These are phyloP conservation scores for Metschnikowia borealis DNA, from an alignment of 805 yeast species.

Conservation along the genomic window DNA sequence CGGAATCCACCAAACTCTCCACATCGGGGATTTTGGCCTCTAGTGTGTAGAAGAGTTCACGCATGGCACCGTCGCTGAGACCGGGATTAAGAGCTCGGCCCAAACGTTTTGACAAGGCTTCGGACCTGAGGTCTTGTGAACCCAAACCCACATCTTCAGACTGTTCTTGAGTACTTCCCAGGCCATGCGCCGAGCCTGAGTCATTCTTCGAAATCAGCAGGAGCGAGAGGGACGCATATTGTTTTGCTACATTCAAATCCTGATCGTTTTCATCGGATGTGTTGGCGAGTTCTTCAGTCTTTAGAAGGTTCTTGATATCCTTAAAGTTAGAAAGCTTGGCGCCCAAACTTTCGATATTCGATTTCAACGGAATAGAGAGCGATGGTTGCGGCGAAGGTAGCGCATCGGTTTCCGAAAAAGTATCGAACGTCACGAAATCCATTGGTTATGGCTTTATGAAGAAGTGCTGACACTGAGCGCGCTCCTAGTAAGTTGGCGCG, in stretches of 20 bases:
- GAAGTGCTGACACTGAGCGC: neutral
- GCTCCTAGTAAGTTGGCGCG: neutral
- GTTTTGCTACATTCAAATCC: conserved; percentile 32
- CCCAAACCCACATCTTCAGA: neutral
- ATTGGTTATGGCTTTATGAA: conserved; percentile 15
- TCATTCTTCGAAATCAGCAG: conserved; percentile 22
- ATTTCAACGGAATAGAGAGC: conserved; percentile 35
- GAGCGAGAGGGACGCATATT: conserved; percentile 48
- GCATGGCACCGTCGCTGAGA: conserved; percentile 30
- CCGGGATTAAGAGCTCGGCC: conserved; percentile 47
- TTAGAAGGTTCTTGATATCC: conserved; percentile 28
- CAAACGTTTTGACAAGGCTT: conserved; percentile 40
- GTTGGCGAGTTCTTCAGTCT: conserved; percentile 9
- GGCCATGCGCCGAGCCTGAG: neutral
- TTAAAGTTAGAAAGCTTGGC: conserved; percentile 32
- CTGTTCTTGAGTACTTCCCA: neutral
- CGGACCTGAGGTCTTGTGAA: conserved; percentile 8
- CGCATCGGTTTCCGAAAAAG: conserved; percentile 25
- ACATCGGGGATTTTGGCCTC: conserved; percentile 28
- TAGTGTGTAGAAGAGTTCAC: conserved; percentile 31
- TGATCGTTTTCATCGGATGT: conserved; percentile 3
- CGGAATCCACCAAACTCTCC: conserved; percentile 42
- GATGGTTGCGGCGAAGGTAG: conserved; percentile 43
- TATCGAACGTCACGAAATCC: conserved; percentile 42
- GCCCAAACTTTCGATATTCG: conserved; percentile 36